phyloP scores from a whole-genome alignment of 768 basidiomycete species.

The Phaeotremella skinneri region DNA sequence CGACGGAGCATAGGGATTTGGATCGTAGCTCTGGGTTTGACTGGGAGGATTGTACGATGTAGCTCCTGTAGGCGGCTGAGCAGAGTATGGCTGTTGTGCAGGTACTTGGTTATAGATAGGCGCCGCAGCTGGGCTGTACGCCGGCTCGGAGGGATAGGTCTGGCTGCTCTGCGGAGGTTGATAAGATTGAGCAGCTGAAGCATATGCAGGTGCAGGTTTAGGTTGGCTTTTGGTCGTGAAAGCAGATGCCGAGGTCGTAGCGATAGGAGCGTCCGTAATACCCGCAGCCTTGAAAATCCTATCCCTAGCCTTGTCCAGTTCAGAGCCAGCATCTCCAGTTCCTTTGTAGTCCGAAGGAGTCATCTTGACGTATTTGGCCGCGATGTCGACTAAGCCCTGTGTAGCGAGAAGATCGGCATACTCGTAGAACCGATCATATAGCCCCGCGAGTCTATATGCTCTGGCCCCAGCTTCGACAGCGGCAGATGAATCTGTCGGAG shows the following conservation, averaged over 20 bases:
- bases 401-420: slow-evolving; percentile 88
- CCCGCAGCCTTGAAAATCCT: slow-evolving; percentile 37
- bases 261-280: slow-evolving; percentile 1
- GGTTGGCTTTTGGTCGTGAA: slow-evolving; percentile 4
- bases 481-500: slow-evolving; percentile 52
- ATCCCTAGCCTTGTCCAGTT: slow-evolving; percentile 45
- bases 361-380: slow-evolving; percentile 71
- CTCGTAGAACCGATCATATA: slow-evolving; percentile 94
- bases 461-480: slow-evolving; percentile 58
- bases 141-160: not conserved
- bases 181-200: not conserved
- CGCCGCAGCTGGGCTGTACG: not conserved
- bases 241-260: slow-evolving; percentile 9
- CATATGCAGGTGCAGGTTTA: slow-evolving; percentile 6
- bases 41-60: slow-evolving; percentile 15
- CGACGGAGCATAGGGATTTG: slow-evolving; percentile 11
- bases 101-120: slow-evolving; percentile 10
- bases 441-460: slow-evolving; percentile 73
- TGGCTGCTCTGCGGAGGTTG: slow-evolving; percentile 4
- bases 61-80: slow-evolving; percentile 7
- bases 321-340: slow-evolving; percentile 52
- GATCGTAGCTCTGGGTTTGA: slow-evolving; percentile 5
- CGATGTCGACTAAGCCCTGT: slow-evolving; percentile 84
- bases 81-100: slow-evolving; percentile 8
- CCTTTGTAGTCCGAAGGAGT: slow-evolving; percentile 78